Evolutionary conservation across 805 yeast genomes (phyloP), one percentile per base, ranked within the genome.

Genomic region (Pichia californica): DNA sequence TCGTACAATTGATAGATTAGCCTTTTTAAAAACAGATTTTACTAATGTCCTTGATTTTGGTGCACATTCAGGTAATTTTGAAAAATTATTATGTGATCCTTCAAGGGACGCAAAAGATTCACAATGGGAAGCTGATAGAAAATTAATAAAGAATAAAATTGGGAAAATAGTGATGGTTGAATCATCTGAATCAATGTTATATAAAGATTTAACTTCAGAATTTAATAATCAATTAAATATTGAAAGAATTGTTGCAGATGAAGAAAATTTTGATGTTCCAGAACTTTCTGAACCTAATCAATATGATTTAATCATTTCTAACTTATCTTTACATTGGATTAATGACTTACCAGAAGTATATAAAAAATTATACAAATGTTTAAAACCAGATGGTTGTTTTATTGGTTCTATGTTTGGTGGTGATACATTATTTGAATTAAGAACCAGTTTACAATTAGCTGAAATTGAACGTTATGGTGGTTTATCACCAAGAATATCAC

Each of bases 371-470:
- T 76, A 79, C 56, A 56, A 63, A 5, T 70, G 83, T 21, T 66
- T 87, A 30, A 76, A 76, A 47, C 91, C 91, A 2, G 94, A 87
- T 59, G 91, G 95, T 2, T 68, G 88, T 55, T 83, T 87, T 52
- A 71, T 87, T 70, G 94, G 85, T 2, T 75, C 88, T 19, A 74
- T 87, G 72, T 75, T 84, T 51, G 93, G 91, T 18, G 91, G 89
- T 10, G 95, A 87, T 56, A 82, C 94, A 2, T 62, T 87, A n/a
- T 87, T 78, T 55, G 95, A 87, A 59, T 69, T 87, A 47, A 71
- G 95, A 38, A 83, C 95, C 0, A 69, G 88, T 3, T 65, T 87
- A 36, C 95, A 87, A 60, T 64, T 87, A 44, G 94, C 95, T 0
- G 95, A 87, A 55, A 65, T 80, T 64, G 95, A 87, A 56, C 69